Percentiles rank a stretch among this genome's conserved stretches.
Conservation (phyloP, 73 alveolate genomes). For the Paramecium biaurelia region DNA sequence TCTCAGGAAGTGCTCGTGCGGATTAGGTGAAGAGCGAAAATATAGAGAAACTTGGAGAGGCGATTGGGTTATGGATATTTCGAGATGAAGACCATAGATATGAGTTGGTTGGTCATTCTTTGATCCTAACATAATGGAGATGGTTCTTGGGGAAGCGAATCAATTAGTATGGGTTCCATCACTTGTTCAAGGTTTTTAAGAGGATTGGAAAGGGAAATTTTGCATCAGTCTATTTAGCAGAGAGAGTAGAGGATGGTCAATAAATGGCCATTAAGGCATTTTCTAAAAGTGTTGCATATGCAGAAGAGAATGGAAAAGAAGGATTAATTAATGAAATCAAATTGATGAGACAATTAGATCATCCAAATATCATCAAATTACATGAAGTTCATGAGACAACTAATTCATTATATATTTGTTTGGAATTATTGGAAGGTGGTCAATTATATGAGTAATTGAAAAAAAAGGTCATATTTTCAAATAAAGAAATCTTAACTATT, state of each 20-base stretch:
- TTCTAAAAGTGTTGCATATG: slow-evolving; percentile 57
- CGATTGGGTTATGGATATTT: neutral
- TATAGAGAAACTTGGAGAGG: slow-evolving; percentile 27
- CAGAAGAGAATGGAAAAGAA: slow-evolving; percentile 66
- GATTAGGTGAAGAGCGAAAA: slow-evolving; percentile 33
- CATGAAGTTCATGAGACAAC: slow-evolving; percentile 78
- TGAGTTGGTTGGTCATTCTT: slow-evolving; percentile 5
- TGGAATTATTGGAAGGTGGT: slow-evolving; percentile 83
- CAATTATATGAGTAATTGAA: slow-evolving; percentile 75
- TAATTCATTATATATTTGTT: slow-evolving; percentile 68
- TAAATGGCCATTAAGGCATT: slow-evolving; percentile 62
- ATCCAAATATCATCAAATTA: slow-evolving; percentile 84
- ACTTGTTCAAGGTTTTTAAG: slow-evolving; percentile 52
- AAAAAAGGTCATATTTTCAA: slow-evolving; percentile 37
- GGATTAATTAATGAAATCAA: slow-evolving; percentile 88
- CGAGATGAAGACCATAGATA: slow-evolving; percentile 1
- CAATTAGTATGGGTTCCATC: slow-evolving; percentile 61
- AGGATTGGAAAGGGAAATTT: slow-evolving; percentile 65
- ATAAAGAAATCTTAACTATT: slow-evolving; percentile 13
- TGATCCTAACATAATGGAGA: slow-evolving; percentile 48
- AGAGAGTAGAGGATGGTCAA: slow-evolving; percentile 61
- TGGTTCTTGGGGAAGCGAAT: slow-evolving; percentile 35
- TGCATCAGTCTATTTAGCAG: slow-evolving; percentile 63
- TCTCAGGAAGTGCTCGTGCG: neutral
- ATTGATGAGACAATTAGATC: slow-evolving; percentile 87